Evolutionary conservation across 345 rosid species (phyloP), one percentile per base, ranked within the genome.

Genomic region (Populus ilicifolia): DNA sequence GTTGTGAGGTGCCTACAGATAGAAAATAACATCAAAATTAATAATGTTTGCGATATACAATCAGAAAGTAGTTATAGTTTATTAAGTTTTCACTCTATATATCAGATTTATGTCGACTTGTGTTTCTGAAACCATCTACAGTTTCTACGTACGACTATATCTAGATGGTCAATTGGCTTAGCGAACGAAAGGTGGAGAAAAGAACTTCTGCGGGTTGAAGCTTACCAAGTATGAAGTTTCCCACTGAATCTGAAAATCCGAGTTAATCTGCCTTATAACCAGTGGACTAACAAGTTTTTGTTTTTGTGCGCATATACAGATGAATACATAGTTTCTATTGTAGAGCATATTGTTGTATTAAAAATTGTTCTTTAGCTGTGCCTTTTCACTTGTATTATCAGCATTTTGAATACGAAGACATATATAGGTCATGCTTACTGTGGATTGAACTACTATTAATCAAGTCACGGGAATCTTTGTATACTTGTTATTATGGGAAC

Each of bases 1-100:
- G 72, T 83, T 75, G 80, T 82, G 74, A 12, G 91, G 91, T 43
- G 91, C 92, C 94, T 91, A 71, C 70, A 75, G 52, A 74, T 64
- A 71, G 29, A 48, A 70, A 78, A 25, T 73, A 73, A 74, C 35
- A 10, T 67, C 20, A 13, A 59, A 59, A 59, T 25, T 59, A 9
- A 23, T 59, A 11, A 23, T 10, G 29, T n/a, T 23, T n/a, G 29
- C n/a, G 59, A 52, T 52, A 20, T 20, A 48, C 1, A 50, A 18
- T 0, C 20, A 48, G 20, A 18, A 50, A 50, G 6, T 7, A 17
- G n/a, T 50, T 50, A 8, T 6, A 18, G 6, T 5, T 18, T 18
- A 18, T 50, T 50, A 50, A 50, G 1, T 27, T 33, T 12, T 56
- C 7, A 33, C 36, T 33, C 36, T 33, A 33, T 27, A 27, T 27